Base-by-base conservation (phyloP, 345 rosid species). In the Reutealis trisperma region DNA sequence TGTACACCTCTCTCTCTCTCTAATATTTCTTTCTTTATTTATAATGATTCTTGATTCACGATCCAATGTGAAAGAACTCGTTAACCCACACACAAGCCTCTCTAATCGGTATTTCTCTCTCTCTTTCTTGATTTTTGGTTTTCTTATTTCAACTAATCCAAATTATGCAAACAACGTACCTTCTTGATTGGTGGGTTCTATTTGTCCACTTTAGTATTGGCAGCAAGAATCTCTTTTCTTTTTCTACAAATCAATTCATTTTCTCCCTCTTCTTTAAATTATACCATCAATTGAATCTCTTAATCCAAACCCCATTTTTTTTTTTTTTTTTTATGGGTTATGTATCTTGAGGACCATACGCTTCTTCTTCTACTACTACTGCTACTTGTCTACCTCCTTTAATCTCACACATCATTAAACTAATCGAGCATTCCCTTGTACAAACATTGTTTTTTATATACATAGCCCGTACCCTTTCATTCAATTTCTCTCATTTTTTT, bases 221-320 rank as follows among this genome's bases (percentile, higher is more conserved):
- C 74, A 74, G 25, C 70, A 63, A 67, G 78, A 74, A 60, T 79
- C 78, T 69, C 77, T 45, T 45, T 18, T 21, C 22, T 47, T 34
- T 52, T 37, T 3, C 11, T 58, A 11, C 52, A 9, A 22, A 21
- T 79, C 54, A 66, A 45, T 27, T 62, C 69, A 0, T 4, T 70
- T 51, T 32, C 34, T 41, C 21, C 59, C 73, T 45, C 27, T 58
- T n/a, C 73, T 70, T 70, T 70, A 27, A 68, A 6, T 70, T 10
- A 63, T 32, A 45, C 22, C 68, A 66, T 44, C 61, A 45, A 34
- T 71, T 11, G 24, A 71, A 47, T 47, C 51, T 47, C 11, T 11
- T 8, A 47, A 42, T 30, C 59, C 77, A 32, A 57, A 73, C 49
- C 70, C 51, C 72, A 30, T 37, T 41, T 21, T 66, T 18, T 25